Conservation (phyloP, 352 stramenopile genomes). For the Halophytophthora batemanensis region DNA sequence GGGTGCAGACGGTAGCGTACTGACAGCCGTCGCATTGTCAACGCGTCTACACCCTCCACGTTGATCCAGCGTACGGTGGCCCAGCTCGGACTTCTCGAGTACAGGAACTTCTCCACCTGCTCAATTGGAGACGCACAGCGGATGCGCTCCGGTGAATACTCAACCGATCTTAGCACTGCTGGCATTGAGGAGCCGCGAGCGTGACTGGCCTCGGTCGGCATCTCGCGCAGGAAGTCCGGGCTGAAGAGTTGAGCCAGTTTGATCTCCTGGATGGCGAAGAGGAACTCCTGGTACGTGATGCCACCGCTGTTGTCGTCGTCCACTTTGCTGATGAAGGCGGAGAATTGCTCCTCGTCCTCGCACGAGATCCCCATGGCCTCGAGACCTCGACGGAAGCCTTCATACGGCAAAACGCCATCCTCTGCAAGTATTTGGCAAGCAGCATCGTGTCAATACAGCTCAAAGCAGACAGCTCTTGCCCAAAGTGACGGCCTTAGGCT, state of each 20-base stretch:
- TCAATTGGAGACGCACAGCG: constrained; percentile 69
- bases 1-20: constrained; percentile 85
- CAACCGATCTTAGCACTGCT: constrained; percentile 53
- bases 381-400: constrained; percentile 66
- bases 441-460: constrained; percentile 4
- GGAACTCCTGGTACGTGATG: constrained; percentile 85
- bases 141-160: constrained; percentile 78
- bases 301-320: constrained; percentile 80
- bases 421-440: constrained; percentile 15
- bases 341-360: constrained; percentile 59
- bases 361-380: constrained; percentile 76
- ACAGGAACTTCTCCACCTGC: constrained; percentile 80
- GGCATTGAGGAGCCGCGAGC: constrained; percentile 14
- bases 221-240: constrained; percentile 43
- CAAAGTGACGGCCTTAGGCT: not conserved
- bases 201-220: constrained; percentile 19
- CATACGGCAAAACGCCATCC: constrained; percentile 67
- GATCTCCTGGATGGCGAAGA: constrained; percentile 86
- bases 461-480: not conserved
- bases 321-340: constrained; percentile 68
- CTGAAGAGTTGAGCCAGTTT: constrained; percentile 87
- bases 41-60: constrained; percentile 55
- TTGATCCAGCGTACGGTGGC: constrained; percentile 83
- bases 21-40: constrained; percentile 67
- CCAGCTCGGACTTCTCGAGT: constrained; percentile 73